Evolutionary conservation across 1,139 yeast genomes (phyloP), one percentile per base, ranked within the genome.

Genomic region (Candida albicans): DNA sequence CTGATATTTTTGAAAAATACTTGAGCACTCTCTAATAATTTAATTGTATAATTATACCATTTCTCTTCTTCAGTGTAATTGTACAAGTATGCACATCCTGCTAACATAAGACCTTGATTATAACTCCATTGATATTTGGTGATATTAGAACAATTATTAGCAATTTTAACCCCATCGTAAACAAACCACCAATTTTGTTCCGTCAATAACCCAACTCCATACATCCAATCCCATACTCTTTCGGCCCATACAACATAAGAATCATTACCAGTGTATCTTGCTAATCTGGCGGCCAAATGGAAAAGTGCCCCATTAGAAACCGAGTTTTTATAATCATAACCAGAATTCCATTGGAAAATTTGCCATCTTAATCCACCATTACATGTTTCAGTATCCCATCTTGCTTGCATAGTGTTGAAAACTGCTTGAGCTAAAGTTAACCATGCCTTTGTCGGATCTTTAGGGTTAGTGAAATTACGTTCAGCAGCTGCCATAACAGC

Each of bases 281-380:
- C 93, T 52, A 91, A 74, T 57, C 97, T 76, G 2, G 96, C 93
- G 33, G 90, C 96, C 43, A 91, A 65, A 56, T 88, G 86, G 79
- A 91, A 90, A 49, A 91, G 70, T 56, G 96, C 88, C 13, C 97
- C 97, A 59, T 90, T 91, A 15, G 95, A 81, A 47, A 91, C 95
- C 8, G 95, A 73, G 64, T 91, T 91, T 66, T 91, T 91, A 63
- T 91, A 91, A 64, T 87, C 87, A 62, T 90, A 91, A 53, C 98
- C 98, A 8, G 90, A 76, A 63, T 91, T 91, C 96, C 96, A 91
- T 48, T 87, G 80, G 71, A 87, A 91, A 61, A 91, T 91, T 68
- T 91, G 98, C 98, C 98, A 91, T 68, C 97, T 79, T 49, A 91
- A 74, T 1, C 98, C 98, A 47, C 98, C 98, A 42, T 76, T 78